Conservation (phyloP, 495 filamentous ascomycete genomes). For the Evernia prunastri region DNA sequence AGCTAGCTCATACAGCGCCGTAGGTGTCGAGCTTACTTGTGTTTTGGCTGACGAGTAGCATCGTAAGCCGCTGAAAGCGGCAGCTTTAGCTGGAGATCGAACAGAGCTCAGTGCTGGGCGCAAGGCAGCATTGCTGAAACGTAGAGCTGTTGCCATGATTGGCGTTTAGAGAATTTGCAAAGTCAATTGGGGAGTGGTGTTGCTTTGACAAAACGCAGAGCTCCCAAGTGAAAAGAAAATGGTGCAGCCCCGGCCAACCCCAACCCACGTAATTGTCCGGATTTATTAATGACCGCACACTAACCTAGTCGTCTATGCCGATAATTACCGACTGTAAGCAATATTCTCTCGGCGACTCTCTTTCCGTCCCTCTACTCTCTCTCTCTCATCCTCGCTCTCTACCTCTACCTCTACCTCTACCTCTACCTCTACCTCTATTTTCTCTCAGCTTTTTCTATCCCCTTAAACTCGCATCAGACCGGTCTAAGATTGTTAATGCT, state of each 20-base stretch:
- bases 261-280: not conserved
- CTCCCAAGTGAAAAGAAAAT: slow-evolving; percentile 10
- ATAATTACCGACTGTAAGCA: slow-evolving; percentile 22
- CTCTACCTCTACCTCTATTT: slow-evolving; percentile 8
- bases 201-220: not conserved
- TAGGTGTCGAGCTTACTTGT: slow-evolving; percentile 54
- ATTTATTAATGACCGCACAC: slow-evolving; percentile 8
- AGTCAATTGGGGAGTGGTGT: slow-evolving; percentile 10
- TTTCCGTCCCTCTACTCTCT: not conserved
- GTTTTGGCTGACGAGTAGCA: slow-evolving; percentile 83
- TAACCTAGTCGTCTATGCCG: slow-evolving; percentile 27
- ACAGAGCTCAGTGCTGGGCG: slow-evolving; percentile 61
- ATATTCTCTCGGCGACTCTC: slow-evolving; percentile 22
- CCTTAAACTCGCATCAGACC: not conserved
- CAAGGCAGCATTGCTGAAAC: slow-evolving; percentile 67
- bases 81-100: slow-evolving; percentile 52
- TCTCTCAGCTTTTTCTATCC: not conserved
- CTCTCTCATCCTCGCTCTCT: too few species aligned
- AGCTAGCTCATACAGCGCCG: slow-evolving; percentile 25
- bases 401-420: too few species aligned
- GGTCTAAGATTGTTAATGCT: too few species aligned
- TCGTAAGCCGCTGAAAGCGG: slow-evolving; percentile 71
- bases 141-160: slow-evolving; percentile 70
- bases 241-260: too few species aligned
- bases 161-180: slow-evolving; percentile 15